Evolutionary conservation across 2,329 filamentous ascomycete species (phyloP).

Genomic region (Aureobasidium musti): DNA sequence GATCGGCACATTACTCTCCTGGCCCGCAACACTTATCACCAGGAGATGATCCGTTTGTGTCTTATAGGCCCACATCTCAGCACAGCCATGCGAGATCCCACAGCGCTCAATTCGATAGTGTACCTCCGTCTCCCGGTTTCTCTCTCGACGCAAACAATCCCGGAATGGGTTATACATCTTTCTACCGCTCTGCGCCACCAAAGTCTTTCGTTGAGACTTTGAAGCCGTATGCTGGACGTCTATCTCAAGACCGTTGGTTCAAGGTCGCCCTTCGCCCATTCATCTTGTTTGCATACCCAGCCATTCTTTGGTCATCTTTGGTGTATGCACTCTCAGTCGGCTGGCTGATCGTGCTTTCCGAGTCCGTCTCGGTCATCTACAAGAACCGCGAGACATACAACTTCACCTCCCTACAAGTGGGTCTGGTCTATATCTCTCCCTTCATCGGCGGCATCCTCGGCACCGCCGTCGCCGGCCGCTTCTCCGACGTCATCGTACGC

Average conservation of each 20-base stretch:
- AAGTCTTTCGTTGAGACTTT: slow-evolving; percentile 75
- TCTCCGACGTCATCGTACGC: slow-evolving; percentile 82
- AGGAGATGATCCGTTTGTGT: slow-evolving; percentile 18
- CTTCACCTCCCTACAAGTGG: slow-evolving; percentile 77
- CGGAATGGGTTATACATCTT: slow-evolving; percentile 63
- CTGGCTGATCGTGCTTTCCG: slow-evolving; percentile 93
- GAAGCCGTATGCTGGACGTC: slow-evolving; percentile 73
- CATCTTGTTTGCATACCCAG: slow-evolving; percentile 82
- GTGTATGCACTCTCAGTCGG: slow-evolving; percentile 88
- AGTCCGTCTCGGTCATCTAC: slow-evolving; percentile 81
- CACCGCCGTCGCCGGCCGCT: slow-evolving; percentile 85
- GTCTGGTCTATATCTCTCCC: slow-evolving; percentile 84
- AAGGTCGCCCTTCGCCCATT: slow-evolving; percentile 78
- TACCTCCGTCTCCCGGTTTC: slow-evolving; percentile 1
- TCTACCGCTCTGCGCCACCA: slow-evolving; percentile 65
- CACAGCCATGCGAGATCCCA: slow-evolving; percentile 5
- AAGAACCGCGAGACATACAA: slow-evolving; percentile 69
- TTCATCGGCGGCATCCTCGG: slow-evolving; percentile 87
- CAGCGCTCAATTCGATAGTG: slow-evolving; percentile 6
- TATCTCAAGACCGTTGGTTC: slow-evolving; percentile 76
- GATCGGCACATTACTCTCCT: background rate
- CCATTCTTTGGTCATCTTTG: slow-evolving; percentile 82
- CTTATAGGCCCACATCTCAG: slow-evolving; percentile 3
- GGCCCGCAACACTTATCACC: slow-evolving; percentile 7
- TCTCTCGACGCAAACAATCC: background rate